Conservation (phyloP, 2,329 filamentous ascomycete species). For the Colletotrichum tabaci region DNA sequence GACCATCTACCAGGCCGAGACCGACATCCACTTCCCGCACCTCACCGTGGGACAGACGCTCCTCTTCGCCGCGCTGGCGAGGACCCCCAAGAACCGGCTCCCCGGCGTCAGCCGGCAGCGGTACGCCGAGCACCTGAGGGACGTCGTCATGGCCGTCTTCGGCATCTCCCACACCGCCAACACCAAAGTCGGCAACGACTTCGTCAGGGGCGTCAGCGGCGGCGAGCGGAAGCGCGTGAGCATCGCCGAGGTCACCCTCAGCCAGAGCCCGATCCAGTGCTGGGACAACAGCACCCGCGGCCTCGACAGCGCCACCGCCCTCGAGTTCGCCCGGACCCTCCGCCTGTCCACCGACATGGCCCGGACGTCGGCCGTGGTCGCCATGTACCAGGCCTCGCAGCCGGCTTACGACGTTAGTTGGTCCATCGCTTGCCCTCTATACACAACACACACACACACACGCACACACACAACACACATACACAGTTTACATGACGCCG, state of each 20-base stretch:
- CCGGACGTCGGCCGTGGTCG: constrained; percentile 68
- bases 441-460: too few species aligned
- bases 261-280: constrained; percentile 68
- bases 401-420: neutral
- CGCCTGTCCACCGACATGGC: constrained; percentile 72
- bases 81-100: constrained; percentile 73
- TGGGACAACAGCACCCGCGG: constrained; percentile 78
- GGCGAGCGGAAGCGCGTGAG: constrained; percentile 77
- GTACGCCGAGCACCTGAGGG: constrained; percentile 52
- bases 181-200: constrained; percentile 74
- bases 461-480: too few species aligned
- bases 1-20: constrained; percentile 76
- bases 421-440: too few species aligned
- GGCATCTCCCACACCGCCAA: constrained; percentile 74
- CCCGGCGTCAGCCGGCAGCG: constrained; percentile 69
- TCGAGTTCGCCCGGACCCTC: constrained; percentile 73
- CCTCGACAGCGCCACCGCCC: constrained; percentile 72
- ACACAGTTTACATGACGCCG: too few species aligned
- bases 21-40: constrained; percentile 75
- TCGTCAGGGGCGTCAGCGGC: constrained; percentile 67
- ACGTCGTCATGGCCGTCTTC: constrained; percentile 73
- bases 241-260: constrained; percentile 73
- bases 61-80: constrained; percentile 73
- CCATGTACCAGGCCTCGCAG: constrained; percentile 61
- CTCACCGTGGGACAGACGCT: constrained; percentile 76